Base-by-base conservation (phyloP, 129 eudicot genomes). In the Artemisia annua region DNA sequence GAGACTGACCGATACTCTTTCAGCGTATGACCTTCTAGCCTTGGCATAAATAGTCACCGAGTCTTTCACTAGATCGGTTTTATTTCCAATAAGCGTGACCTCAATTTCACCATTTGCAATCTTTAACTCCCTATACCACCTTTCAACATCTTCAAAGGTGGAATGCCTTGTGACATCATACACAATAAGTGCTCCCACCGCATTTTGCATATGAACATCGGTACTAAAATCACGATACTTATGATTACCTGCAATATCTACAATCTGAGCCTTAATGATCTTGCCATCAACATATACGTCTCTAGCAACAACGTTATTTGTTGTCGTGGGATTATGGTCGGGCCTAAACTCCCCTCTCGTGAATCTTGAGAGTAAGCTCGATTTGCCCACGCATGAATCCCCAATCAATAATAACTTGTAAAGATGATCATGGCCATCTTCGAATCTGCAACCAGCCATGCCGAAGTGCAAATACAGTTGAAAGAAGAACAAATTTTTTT, bases 11-110 rank as follows among this genome's bases (percentile, higher is more conserved):
- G 18, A 54, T 17, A 1, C 18, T 6, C 60, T 50, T 12, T 54
- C 59, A 16, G 60, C 60, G 2, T 16, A 16, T 3, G 20, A 1
- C 48, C 5, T 86, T 84, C 7, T 67, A 20, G 53, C 88, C 0
- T 6, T 5, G 8, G 44, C 1, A 35, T 5, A 35, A 35, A 0
- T 5, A 39, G 44, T 39, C 9, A 39, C 44, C 44, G 2, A 6
- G 9, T 39, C 44, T 39, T 39, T 39, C 10, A 39, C 9, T 1
- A 39, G 1, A 39, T 39, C 44, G 0, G 1, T 0, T 39, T 39
- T 39, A 39, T 39, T 39, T 1, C 9, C 9, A 39, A 39, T 6
- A 0, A 39, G 44, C 10, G 44, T 39, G 1, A 39, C 44, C 44
- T 39, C 44, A 39, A 39, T 39, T 39, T 39, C 44, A 39, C 44